These are phyloP conservation scores for Rhizophagus prolifer DNA, from an alignment of 192 early-diverging fungal species.

Conservation along the genomic window DNA sequence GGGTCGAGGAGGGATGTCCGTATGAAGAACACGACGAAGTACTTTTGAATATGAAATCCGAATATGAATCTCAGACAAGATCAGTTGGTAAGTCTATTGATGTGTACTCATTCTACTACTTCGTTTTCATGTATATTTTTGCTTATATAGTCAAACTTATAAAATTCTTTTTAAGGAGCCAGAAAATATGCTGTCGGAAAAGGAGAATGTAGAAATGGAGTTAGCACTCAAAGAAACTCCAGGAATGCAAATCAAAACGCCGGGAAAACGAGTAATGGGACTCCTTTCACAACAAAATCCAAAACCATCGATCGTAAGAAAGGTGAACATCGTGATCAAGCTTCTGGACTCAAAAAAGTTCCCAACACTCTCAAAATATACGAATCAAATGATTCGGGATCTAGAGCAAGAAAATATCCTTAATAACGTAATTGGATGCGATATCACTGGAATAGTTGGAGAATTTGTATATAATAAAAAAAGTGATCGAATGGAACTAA, in stretches of 20 bases:
- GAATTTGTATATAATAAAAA: no score
- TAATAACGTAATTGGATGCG: neutral
- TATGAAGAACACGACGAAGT: no score
- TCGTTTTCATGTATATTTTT: no score
- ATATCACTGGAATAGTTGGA: neutral
- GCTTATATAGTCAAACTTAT: no score
- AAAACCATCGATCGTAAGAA: neutral
- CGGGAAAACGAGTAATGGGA: neutral
- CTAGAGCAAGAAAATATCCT: neutral
- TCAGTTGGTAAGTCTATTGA: no score
- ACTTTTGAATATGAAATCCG: no score
- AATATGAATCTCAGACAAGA: no score
- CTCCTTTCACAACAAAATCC: neutral
- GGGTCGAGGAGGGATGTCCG: no score
- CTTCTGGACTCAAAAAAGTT: neutral
- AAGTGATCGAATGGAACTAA: neutral
- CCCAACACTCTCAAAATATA: neutral
- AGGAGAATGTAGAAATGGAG: neutral
- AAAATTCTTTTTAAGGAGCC: no score
- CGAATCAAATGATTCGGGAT: neutral
- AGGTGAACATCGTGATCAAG: neutral
- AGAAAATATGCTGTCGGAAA: neutral
- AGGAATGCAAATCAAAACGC: neutral
- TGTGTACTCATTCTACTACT: no score
- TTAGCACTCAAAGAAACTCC: neutral